Base-by-base conservation (phyloP, 257 asterid genomes). In the Phtheirospermum japonicum region DNA sequence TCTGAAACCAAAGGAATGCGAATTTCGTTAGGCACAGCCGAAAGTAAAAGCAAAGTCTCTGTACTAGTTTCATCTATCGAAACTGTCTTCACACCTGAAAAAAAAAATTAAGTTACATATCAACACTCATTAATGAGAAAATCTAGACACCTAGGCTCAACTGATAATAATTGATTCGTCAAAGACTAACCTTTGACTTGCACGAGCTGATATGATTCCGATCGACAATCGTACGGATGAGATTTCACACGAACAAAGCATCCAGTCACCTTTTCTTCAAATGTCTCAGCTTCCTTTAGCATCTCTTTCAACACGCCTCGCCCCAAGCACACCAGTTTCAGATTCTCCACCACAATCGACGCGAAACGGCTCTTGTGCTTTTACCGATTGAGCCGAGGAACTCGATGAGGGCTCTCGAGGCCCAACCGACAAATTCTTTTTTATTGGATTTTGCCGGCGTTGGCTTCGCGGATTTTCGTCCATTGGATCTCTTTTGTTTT, bases 241-340 rank as follows among this genome's bases (percentile, higher is more conserved):
- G 83, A 61, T 72, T 77, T 89, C 57, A 76, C 76, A 37, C 88
- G 76, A 48, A 85, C 86, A 58, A 84, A 85, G 69, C 88, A 77
- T 71, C 97, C 99, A 9, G 57, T 62, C 34, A 89, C 85, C 73
- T 93, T 93, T 61, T 82, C 70, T 73, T 78, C 83, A 67, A 85
- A 77, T 48, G 81, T 66, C 68, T 82, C 82, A 7, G 85, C 91
- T 57, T 80, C 75, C 79, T 80, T 71, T 4, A 71, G 64, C 37
- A 93, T 73, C 61, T 86, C 88, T 34, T 58, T 32, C 33, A 93
- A 67, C 76, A 93, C 40, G 59, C 78, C 72, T 80, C 72, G 86
- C 87, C 61, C 87, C 85, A 93, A 69, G 85, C 83, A 89, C 53
- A 89, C 81, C 40, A 82, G 96, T 65, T 83, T 87, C 48, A 92